A percentile compares a stretch with the other conserved stretches of the same genome.
These are phyloP conservation scores for Lichtheimia ornata DNA, from an alignment of 371 early-diverging fungal genomes.

Conservation along the genomic window DNA sequence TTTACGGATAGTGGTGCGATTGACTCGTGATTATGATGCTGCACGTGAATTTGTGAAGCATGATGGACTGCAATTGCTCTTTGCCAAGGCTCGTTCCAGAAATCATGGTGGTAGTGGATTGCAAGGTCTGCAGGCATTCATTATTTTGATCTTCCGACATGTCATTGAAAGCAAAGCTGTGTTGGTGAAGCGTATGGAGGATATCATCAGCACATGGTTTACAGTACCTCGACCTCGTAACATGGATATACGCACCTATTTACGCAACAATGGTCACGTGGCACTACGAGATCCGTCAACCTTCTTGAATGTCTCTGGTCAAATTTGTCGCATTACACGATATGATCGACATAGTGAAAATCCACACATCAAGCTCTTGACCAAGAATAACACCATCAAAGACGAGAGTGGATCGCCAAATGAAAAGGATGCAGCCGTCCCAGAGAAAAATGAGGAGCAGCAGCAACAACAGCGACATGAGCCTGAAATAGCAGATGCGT, in stretches of 20 bases:
- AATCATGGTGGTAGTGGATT: slow-evolving; percentile 48
- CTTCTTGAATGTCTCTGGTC: slow-evolving; percentile 70
- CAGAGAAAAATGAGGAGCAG: not conserved
- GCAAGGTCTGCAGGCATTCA: slow-evolving; percentile 72
- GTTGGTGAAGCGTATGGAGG: slow-evolving; percentile 71
- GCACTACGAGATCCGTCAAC: slow-evolving; percentile 74
- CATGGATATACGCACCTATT: slow-evolving; percentile 69
- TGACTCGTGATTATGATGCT: slow-evolving; percentile 70
- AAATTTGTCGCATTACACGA: slow-evolving; percentile 65
- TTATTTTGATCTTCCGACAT: slow-evolving; percentile 85
- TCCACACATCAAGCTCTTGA: slow-evolving; percentile 53
- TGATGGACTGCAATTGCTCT: slow-evolving; percentile 65
- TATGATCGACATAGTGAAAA: slow-evolving; percentile 59
- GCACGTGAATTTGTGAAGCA: slow-evolving; percentile 71
- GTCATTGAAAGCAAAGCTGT: slow-evolving; percentile 76
- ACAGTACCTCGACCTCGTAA: slow-evolving; percentile 69
- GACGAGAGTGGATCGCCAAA: slow-evolving; percentile 8
- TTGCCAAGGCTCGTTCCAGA: slow-evolving; percentile 47
- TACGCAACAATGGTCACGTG: slow-evolving; percentile 72
- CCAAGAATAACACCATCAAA: slow-evolving; percentile 13
- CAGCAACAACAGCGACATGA: too few species aligned
- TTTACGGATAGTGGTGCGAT: slow-evolving; percentile 76
- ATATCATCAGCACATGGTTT: slow-evolving; percentile 78
- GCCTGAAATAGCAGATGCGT: slow-evolving; percentile 18
- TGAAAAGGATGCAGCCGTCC: not conserved